These are phyloP conservation scores for Blastobotrys arbuscula DNA, from an alignment of 1,139 yeast genomes.

Conservation along the genomic window DNA sequence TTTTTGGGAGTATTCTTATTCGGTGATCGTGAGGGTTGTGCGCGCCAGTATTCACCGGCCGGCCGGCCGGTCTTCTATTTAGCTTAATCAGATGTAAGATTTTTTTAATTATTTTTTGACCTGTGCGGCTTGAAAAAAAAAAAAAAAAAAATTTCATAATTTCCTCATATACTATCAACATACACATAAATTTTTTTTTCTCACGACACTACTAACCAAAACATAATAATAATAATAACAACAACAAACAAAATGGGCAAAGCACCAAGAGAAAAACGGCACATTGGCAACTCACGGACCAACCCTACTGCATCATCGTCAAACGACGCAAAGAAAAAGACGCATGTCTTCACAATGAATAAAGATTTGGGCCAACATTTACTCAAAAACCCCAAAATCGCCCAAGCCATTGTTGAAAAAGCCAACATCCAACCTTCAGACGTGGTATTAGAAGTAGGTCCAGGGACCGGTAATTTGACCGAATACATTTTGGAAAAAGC, in stretches of 20 bases:
- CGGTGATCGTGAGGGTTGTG: no score
- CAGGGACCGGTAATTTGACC: constrained; percentile 98
- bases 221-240: neutral
- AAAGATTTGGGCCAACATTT: constrained; percentile 97
- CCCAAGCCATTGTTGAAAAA: constrained; percentile 97
- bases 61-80: no score
- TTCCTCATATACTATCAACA: no score
- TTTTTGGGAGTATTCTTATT: no score
- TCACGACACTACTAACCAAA: neutral
- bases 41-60: no score
- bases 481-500: constrained; percentile 91
- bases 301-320: neutral
- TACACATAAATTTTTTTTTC: constrained; percentile 4
- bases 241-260: constrained; percentile 1
- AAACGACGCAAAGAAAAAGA: constrained; percentile 20
- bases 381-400: constrained; percentile 89
- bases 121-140: neutral
- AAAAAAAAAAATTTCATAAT: neutral
- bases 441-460: constrained; percentile 92
- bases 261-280: constrained; percentile 10
- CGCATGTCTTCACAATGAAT: constrained; percentile 87
- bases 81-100: no score
- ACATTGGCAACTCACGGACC: constrained; percentile 3
- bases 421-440: constrained; percentile 92
- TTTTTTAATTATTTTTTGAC: no score